Conservation (phyloP, 208 protist species). For the Herpetomonas samuelpessoai region DNA sequence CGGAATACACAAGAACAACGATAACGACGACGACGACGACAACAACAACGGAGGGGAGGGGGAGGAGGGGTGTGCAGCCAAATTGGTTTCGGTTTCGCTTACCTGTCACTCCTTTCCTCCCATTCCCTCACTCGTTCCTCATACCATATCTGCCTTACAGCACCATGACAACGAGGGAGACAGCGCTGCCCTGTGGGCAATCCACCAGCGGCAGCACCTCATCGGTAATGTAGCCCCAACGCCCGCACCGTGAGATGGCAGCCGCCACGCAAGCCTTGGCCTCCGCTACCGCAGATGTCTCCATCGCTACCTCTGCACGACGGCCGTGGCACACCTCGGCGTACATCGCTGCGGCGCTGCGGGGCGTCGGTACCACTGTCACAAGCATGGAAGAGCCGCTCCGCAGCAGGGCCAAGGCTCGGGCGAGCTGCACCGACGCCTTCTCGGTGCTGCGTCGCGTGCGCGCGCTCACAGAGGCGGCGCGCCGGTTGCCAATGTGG, state of each 20-base stretch:
- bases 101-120: slow-evolving; percentile 4
- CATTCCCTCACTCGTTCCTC: neutral
- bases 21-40: too few species aligned
- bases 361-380: slow-evolving; percentile 40
- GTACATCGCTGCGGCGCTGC: slow-evolving; percentile 36
- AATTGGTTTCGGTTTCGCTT: too few species aligned
- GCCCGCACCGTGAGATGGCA: slow-evolving; percentile 44
- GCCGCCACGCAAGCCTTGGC: slow-evolving; percentile 48
- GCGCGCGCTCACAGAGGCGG: too few species aligned
- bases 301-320: slow-evolving; percentile 37
- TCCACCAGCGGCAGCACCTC: slow-evolving; percentile 72
- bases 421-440: slow-evolving; percentile 31
- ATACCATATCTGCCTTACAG: slow-evolving; percentile 15
- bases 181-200: slow-evolving; percentile 46
- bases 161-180: slow-evolving; percentile 53
- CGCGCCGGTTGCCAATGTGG: too few species aligned
- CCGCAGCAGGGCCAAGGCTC: slow-evolving; percentile 38
- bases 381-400: slow-evolving; percentile 45
- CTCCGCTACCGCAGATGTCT: slow-evolving; percentile 25
- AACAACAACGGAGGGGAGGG: too few species aligned
- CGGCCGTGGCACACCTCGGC: slow-evolving; percentile 29
- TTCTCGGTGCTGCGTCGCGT: slow-evolving; percentile 10
- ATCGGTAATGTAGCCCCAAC: slow-evolving; percentile 65
- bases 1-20: too few species aligned
- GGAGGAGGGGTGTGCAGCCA: too few species aligned